These are phyloP conservation scores for Marasmius sp. DNA, from an alignment of 1,284 basidiomycete genomes.

Conservation along the genomic window DNA sequence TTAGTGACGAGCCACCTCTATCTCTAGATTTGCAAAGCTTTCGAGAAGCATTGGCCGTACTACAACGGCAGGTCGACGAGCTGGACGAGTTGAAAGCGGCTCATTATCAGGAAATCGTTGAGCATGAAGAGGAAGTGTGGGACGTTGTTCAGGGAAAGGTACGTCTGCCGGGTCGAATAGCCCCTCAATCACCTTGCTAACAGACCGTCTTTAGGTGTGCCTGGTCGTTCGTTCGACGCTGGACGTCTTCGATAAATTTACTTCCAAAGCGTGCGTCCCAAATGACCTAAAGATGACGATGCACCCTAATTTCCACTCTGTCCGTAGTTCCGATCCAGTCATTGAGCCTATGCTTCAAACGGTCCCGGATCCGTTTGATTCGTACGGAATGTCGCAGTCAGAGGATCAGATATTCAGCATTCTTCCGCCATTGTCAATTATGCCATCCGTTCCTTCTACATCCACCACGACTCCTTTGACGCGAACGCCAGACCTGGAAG, in stretches of 20 bases:
- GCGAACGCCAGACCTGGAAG: conserved; percentile 42
- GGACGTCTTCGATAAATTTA: conserved; percentile 82
- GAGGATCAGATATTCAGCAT: conserved; percentile 94
- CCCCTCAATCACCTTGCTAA: not conserved
- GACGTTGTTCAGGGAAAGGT: conserved; percentile 85
- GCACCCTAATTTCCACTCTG: conserved; percentile 16
- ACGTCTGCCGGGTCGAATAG: conserved; percentile 17
- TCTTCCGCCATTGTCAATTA: conserved; percentile 78
- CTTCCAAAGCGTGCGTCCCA: conserved; percentile 77
- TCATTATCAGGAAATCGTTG: conserved; percentile 87
- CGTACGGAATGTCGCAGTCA: conserved; percentile 84
- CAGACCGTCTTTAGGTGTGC: conserved; percentile 48
- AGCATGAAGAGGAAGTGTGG: conserved; percentile 94
- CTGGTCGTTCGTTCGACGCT: conserved; percentile 77
- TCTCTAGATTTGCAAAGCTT: conserved; percentile 79
- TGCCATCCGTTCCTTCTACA: conserved; percentile 51
- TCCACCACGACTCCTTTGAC: conserved; percentile 49
- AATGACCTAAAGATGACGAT: conserved; percentile 11
- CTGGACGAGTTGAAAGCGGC: conserved; percentile 78
- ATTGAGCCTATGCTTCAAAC: conserved; percentile 89
- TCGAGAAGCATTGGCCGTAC: conserved; percentile 76
- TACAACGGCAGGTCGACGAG: conserved; percentile 89
- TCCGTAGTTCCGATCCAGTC: conserved; percentile 76
- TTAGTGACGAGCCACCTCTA: conserved; percentile 3
- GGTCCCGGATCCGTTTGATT: conserved; percentile 91